Percentiles rank a stretch among this genome's conserved stretches.
phyloP scores from a whole-genome alignment of 2,329 filamentous ascomycete genomes.

The Paracoccidioides brasiliensis region DNA sequence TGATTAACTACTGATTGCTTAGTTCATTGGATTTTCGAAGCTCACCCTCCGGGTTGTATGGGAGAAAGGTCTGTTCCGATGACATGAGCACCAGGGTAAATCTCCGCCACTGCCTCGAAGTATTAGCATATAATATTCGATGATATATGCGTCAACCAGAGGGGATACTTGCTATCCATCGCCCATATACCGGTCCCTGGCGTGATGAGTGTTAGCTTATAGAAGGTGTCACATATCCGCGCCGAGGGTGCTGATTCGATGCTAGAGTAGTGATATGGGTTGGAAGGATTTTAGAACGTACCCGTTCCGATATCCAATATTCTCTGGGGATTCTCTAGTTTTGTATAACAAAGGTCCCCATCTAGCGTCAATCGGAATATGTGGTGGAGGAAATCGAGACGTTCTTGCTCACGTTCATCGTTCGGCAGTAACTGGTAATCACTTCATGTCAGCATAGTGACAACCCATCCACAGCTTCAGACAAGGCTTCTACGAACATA shows the following conservation, averaged over 20 bases:
- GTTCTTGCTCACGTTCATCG: constrained; percentile 23
- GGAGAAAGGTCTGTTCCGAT: constrained; percentile 20
- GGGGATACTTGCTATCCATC: constrained; percentile 14
- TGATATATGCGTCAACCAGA: not conserved
- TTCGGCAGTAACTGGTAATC: constrained; percentile 8
- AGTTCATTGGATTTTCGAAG: not conserved
- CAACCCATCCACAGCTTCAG: constrained; percentile 2
- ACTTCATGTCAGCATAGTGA: not conserved
- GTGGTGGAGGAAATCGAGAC: constrained; percentile 30
- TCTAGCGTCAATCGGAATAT: constrained; percentile 17
- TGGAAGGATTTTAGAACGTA: constrained; percentile 7
- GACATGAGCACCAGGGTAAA: constrained; percentile 17
- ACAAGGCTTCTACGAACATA: constrained; percentile 10
- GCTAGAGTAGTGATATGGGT: too few species aligned
- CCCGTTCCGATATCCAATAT: constrained; percentile 26
- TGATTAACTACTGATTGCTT: not conserved
- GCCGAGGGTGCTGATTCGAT: too few species aligned
- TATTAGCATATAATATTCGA: too few species aligned
- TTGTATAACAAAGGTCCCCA: constrained; percentile 23
- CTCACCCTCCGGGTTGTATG: constrained; percentile 16
- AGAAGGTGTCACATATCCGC: too few species aligned
- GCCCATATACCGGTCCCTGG: constrained; percentile 21
- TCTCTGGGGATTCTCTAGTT: constrained; percentile 14
- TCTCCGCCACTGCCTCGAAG: constrained; percentile 17
- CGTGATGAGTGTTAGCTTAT: constrained; percentile 1